phyloP scores from a whole-genome alignment of 129 eudicot genomes.

The Erigeron canadensis region DNA sequence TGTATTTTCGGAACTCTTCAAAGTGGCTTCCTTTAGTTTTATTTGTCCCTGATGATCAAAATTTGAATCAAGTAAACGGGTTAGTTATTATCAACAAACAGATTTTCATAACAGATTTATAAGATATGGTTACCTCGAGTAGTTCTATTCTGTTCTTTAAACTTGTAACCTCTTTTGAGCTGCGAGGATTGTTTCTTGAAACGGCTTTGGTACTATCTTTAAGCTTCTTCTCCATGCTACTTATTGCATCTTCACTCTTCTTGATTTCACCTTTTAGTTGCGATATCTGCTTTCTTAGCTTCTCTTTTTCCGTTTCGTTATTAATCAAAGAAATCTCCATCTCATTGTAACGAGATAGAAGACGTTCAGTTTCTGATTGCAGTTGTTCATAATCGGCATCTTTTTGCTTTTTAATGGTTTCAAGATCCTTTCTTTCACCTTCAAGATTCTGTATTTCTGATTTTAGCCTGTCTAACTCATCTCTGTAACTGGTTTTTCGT shows the following conservation, averaged over 20 bases:
- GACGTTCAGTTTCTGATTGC: constrained; percentile 51
- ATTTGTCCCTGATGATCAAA: constrained; percentile 49
- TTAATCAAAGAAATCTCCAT: constrained; percentile 35
- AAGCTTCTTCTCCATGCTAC: constrained; percentile 57
- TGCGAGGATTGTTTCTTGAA: constrained; percentile 40
- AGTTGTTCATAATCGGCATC: constrained; percentile 36
- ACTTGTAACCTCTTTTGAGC: constrained; percentile 56
- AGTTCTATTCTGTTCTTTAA: constrained; percentile 70
- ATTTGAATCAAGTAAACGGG: neutral
- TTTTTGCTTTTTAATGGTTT: constrained; percentile 51
- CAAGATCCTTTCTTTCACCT: constrained; percentile 48
- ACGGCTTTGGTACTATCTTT: constrained; percentile 54
- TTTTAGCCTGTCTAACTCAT: constrained; percentile 48
- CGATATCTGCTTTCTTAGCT: constrained; percentile 51
- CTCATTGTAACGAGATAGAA: constrained; percentile 48
- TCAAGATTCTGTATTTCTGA: constrained; percentile 45
- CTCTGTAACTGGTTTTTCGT: constrained; percentile 31
- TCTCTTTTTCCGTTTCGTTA: constrained; percentile 65
- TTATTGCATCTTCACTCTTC: constrained; percentile 56
- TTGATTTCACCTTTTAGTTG: constrained; percentile 56
- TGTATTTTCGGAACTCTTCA: constrained; percentile 48
- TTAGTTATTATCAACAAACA: neutral
- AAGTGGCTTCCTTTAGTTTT: constrained; percentile 56
- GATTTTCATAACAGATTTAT: neutral
- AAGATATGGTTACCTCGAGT: constrained; percentile 62